Evolutionary conservation across 2,329 filamentous ascomycete genomes (phyloP).

Genomic region (Leptographium lundbergii): DNA sequence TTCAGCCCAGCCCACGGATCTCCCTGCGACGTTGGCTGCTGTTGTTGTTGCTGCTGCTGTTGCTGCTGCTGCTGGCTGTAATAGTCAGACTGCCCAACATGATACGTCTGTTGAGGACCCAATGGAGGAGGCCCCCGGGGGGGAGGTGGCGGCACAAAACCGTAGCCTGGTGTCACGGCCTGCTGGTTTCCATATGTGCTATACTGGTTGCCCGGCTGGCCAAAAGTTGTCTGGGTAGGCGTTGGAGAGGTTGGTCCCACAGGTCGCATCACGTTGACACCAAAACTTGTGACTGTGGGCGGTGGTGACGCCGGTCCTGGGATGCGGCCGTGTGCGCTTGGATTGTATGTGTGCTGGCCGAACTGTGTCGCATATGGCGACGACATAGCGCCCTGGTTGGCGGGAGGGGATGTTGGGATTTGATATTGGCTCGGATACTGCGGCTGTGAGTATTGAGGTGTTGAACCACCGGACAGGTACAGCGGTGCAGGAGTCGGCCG

Average conservation of each 20-base stretch:
- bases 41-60: constrained; percentile 24
- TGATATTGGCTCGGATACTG: constrained; percentile 44
- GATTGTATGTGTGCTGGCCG: constrained; percentile 41
- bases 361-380: constrained; percentile 23
- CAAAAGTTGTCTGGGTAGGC: constrained; percentile 44
- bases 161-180: constrained; percentile 34
- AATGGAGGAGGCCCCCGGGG: constrained; percentile 50
- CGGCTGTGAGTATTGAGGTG: constrained; percentile 36
- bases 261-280: constrained; percentile 18
- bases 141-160: constrained; percentile 51
- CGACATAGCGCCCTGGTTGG: constrained; percentile 28
- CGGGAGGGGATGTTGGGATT: constrained; percentile 42
- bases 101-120: constrained; percentile 49
- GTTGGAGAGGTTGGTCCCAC: constrained; percentile 41
- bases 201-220: constrained; percentile 33
- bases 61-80: constrained; percentile 20
- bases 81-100: constrained; percentile 27
- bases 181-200: constrained; percentile 34
- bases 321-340: constrained; percentile 45
- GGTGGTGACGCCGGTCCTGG: constrained; percentile 37
- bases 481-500: constrained; percentile 22
- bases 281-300: constrained; percentile 25
- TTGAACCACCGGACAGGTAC: constrained; percentile 20
- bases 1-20: constrained; percentile 42
- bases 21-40: constrained; percentile 25